Conservation (phyloP, 2,329 filamentous ascomycete genomes). For the Setomelanomma holmii region DNA sequence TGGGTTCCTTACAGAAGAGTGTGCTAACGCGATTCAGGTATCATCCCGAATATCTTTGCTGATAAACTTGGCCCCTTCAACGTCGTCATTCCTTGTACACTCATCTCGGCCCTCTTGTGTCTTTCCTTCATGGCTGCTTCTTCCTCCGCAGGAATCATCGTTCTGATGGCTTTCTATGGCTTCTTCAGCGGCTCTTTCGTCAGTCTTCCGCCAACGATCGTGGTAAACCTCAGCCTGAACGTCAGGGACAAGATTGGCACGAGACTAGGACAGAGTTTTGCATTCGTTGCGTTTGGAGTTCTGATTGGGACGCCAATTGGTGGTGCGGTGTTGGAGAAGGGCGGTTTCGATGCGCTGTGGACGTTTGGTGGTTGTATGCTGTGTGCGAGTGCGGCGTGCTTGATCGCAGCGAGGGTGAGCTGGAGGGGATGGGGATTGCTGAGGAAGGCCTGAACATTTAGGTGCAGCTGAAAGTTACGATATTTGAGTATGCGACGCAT, state of each 20-base stretch:
- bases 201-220: slow-evolving; percentile 54
- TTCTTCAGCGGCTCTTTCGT: slow-evolving; percentile 59
- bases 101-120: slow-evolving; percentile 50
- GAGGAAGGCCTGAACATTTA: slow-evolving; percentile 28
- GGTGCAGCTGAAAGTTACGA: neutral
- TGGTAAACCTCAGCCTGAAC: slow-evolving; percentile 53
- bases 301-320: slow-evolving; percentile 65
- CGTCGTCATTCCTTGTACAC: slow-evolving; percentile 53
- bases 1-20: too few relatives aligned
- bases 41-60: slow-evolving; percentile 54
- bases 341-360: slow-evolving; percentile 54
- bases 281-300: slow-evolving; percentile 58
- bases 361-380: slow-evolving; percentile 50
- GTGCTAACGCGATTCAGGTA: slow-evolving; percentile 15
- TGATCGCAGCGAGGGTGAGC: slow-evolving; percentile 28
- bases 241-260: slow-evolving; percentile 57
- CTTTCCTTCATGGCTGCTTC: slow-evolving; percentile 50
- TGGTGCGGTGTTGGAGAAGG: slow-evolving; percentile 59
- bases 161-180: slow-evolving; percentile 55
- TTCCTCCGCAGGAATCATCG: slow-evolving; percentile 48
- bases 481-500: neutral
- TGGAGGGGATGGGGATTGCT: slow-evolving; percentile 35
- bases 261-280: slow-evolving; percentile 64
- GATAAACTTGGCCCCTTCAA: slow-evolving; percentile 57
- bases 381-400: slow-evolving; percentile 24